A percentile compares a stretch with the other conserved stretches of the same genome.
These are phyloP conservation scores for Metschnikowia lunata DNA, from an alignment of 805 yeast genomes.

Conservation along the genomic window DNA sequence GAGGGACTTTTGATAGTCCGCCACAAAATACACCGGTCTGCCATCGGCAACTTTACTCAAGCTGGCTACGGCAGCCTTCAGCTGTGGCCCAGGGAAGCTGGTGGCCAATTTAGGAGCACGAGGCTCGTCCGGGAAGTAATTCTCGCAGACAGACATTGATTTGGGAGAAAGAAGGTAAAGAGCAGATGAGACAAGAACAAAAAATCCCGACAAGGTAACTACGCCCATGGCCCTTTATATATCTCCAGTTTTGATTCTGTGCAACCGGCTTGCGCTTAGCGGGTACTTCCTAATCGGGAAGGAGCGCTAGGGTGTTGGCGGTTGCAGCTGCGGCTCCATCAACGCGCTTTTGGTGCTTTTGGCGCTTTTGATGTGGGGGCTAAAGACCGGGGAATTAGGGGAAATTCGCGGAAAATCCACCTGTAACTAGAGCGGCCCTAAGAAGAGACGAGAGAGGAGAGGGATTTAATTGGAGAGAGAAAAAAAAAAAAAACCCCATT, in stretches of 20 bases:
- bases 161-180: neutral
- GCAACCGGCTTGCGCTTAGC: neutral
- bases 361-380: no score
- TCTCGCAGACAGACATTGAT: slow-evolving; percentile 42
- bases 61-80: slow-evolving; percentile 47
- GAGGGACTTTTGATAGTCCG: slow-evolving; percentile 66
- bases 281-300: slow-evolving; percentile 1
- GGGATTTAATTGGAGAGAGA: no score
- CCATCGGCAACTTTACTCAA: slow-evolving; percentile 65
- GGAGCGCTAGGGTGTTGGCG: neutral
- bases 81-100: slow-evolving; percentile 75
- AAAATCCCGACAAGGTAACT: neutral
- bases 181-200: neutral
- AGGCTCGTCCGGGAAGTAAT: slow-evolving; percentile 81
- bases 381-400: no score
- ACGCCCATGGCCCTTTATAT: slow-evolving; percentile 6
- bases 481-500: no score
- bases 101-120: slow-evolving; percentile 57
- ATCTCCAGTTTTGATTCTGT: neutral
- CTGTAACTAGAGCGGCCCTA: no score
- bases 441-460: no score
- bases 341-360: no score
- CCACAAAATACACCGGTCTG: slow-evolving; percentile 69
- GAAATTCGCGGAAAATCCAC: no score
- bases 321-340: neutral